Base-by-base conservation (phyloP, 371 early-diverging fungal species). In the Mucor mucedo region DNA sequence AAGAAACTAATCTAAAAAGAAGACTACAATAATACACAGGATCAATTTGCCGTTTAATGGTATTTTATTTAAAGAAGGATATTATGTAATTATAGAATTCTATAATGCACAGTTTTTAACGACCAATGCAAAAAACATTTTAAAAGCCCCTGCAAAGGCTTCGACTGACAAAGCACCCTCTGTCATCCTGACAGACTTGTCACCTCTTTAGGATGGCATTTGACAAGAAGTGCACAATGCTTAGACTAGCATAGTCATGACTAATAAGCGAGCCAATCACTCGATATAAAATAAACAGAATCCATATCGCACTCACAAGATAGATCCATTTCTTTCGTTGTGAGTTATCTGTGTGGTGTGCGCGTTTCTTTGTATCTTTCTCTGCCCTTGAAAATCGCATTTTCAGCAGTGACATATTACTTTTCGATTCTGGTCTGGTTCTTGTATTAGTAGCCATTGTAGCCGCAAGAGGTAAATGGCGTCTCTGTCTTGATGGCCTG, bases 181-280 rank as follows among this genome's bases (percentile, higher is more conserved):
- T 44, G 52, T 30, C 52, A 41, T 52, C 33, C 4, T 45, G 16
- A 47, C 29, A 42, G 39, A 28, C 21, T 14, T 41, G 56, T 44
- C 27, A 65, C 42, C 35, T 45, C 35, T 38, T 49, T 14, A 44
- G n/a, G 13, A 44, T 14, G n/a, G 14, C 44, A 44, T 44, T 66
- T 35, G 68, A 62, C 16, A 65, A 45, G 33, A 70, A 70, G 45
- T 62, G 70, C 9, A 70, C 58, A 33, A 70, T 16, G 48, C 70
- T 70, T 21, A 70, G 35, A 33, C 58, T 21, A 29, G 39, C 45
- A 58, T 49, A 62, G 7, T 70, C 45, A 14, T 62, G 54, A 21
- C 52, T 53, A n/a, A 55, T 38, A 10, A 61, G 10, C n/a, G 56
- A 32, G n/a, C 38, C 21, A n/a, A 50, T 54, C 4, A 65, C 35